Base-by-base conservation (phyloP, 371 early-diverging fungal genomes). In the Capillidium rhysosporum region DNA sequence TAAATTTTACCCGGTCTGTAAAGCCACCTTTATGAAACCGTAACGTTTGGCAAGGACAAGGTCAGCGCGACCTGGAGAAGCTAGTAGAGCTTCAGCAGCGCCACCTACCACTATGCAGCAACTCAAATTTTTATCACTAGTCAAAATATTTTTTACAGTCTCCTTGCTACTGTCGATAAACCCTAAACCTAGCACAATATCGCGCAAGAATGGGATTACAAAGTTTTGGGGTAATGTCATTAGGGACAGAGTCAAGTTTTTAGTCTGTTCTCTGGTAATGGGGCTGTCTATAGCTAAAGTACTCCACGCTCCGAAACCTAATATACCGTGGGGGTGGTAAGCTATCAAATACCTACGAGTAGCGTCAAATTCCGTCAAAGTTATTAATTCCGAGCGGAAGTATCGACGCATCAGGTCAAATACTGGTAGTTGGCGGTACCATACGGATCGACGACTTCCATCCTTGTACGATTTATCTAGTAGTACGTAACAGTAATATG, bases 281-380 rank as follows among this genome's bases (percentile, higher is more conserved):
- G 75, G 74, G 0, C 73, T 72, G 56, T 81, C 77, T n/a, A 80
- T 85, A 5, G 70, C 86, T 72, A 89, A 86, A 38, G 79, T 79
- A 34, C 76, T 68, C 56, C 77, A 79, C 0, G 86, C 85, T 3
- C 89, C 88, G 57, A 85, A 69, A 14, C 76, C 73, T 55, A 92
- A 77, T 49, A 92, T 82, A 14, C 89, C 86, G 49, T 86, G 86
- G 14, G 86, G 86, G 47, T 82, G 81, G 52, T 82, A 81, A 9
- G 80, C 3, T 9, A 16, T 76, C 18, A 86, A 67, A 49, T 86
- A 86, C 58, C 79, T 86, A 46, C 73, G 71, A 7, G 63, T 59
- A 28, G 85, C 82, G 58, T 84, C 82, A 46, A 87, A 59, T 14
- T 83, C 79, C 4, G 57, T 63, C 62, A 75, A 76, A 70, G 23